Conservation (phyloP, 257 asterid genomes). For the Jaltomata sinuosa region DNA sequence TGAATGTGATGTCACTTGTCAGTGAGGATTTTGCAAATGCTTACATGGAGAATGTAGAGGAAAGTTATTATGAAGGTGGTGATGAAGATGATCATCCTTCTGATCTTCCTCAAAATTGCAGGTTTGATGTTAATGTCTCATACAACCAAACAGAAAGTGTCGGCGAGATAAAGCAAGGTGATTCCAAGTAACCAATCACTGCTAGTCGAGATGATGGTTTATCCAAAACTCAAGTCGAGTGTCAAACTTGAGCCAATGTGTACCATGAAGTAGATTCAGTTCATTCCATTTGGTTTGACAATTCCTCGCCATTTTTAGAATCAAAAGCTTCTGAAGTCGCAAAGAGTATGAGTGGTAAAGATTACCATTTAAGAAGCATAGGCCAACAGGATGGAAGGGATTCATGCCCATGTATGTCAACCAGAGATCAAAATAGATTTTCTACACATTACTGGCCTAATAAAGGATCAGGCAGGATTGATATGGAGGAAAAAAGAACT, state of each 20-base stretch:
- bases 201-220: conserved; percentile 7
- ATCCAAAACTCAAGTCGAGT: conserved; percentile 11
- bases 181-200: conserved; percentile 15
- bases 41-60: conserved; percentile 45
- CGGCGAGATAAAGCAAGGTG: conserved; percentile 39
- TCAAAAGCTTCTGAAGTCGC: conserved; percentile 15
- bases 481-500: conserved; percentile 13
- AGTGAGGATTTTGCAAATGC: conserved; percentile 59
- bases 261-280: conserved; percentile 15
- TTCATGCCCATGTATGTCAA: background rate
- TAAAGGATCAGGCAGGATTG: conserved; percentile 7
- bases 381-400: conserved; percentile 4
- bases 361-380: conserved; percentile 2
- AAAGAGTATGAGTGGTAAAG: background rate
- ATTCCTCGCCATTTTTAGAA: conserved; percentile 9
- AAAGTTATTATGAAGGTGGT: conserved; percentile 12
- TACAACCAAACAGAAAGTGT: conserved; percentile 36
- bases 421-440: conserved; percentile 7
- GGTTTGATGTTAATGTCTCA: conserved; percentile 10
- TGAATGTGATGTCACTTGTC: conserved; percentile 41
- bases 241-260: conserved; percentile 11
- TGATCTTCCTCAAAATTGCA: conserved; percentile 7
- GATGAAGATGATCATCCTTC: conserved; percentile 20
- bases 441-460: conserved; percentile 7
- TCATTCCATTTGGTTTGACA: conserved; percentile 1